Percentiles rank a stretch among this genome's conserved stretches.
These are phyloP conservation scores for Emergomyces pasteurianus DNA, from an alignment of 2,329 filamentous ascomycete species.

Conservation along the genomic window DNA sequence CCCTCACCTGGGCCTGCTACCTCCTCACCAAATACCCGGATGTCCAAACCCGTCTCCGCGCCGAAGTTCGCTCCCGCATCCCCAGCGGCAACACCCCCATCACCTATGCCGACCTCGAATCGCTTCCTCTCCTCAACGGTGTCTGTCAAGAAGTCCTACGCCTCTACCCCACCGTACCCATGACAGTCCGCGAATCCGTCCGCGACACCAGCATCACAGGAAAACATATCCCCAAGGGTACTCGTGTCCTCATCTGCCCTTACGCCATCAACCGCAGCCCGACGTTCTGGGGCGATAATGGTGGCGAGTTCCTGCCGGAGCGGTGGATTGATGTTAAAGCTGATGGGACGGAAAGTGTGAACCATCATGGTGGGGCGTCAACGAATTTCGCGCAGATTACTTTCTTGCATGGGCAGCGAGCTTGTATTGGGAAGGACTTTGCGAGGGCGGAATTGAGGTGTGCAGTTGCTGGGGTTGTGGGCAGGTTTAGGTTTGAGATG, in stretches of 20 bases:
- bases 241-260: constrained; percentile 53
- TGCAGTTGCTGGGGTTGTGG: constrained; percentile 28
- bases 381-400: constrained; percentile 30
- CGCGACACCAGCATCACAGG: constrained; percentile 46
- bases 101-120: constrained; percentile 42
- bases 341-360: constrained; percentile 30
- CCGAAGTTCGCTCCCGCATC: constrained; percentile 38
- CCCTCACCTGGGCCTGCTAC: constrained; percentile 44
- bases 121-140: constrained; percentile 64
- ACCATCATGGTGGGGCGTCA: constrained; percentile 39
- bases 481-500: constrained; percentile 25
- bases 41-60: constrained; percentile 37
- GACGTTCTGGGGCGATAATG: constrained; percentile 63
- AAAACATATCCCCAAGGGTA: constrained; percentile 56
- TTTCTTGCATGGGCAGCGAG: constrained; percentile 28
- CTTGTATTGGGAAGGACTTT: constrained; percentile 33
- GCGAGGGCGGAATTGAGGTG: constrained; percentile 30
- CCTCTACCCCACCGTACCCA: constrained; percentile 30
- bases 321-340: constrained; percentile 56
- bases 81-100: constrained; percentile 25
- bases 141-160: constrained; percentile 62
- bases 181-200: constrained; percentile 28
- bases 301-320: constrained; percentile 62
- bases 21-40: constrained; percentile 40
- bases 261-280: constrained; percentile 60